A percentile compares a stretch with the other conserved stretches of the same genome.
Conservation (phyloP, 1,284 basidiomycete genomes). For the Peniophora sp. region DNA sequence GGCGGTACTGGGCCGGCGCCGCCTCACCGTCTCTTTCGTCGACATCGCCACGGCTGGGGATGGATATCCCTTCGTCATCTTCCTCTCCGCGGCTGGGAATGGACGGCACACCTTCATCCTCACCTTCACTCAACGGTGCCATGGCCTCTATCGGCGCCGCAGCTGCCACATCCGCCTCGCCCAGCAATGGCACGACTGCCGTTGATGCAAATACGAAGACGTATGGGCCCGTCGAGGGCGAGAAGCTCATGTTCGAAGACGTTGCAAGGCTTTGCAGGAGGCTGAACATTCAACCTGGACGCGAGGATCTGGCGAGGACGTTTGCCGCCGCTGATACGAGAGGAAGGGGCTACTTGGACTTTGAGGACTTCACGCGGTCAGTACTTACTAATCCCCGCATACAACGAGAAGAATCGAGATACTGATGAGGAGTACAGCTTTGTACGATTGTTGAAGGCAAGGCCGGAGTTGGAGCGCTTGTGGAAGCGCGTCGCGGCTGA, state of each 20-base stretch:
- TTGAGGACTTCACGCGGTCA: constrained; percentile 64
- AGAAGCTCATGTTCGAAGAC: constrained; percentile 66
- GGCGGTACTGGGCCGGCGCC: constrained; percentile 74
- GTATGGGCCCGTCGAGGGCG: constrained; percentile 35
- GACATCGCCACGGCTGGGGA: no score
- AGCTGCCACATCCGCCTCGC: no score
- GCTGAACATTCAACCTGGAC: constrained; percentile 64
- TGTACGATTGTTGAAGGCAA: constrained; percentile 76
- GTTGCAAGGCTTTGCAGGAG: constrained; percentile 70
- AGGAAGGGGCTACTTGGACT: constrained; percentile 68
- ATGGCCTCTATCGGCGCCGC: no score
- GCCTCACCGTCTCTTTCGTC: constrained; percentile 25
- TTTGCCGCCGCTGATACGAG: constrained; percentile 52
- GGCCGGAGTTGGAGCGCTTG: constrained; percentile 72
- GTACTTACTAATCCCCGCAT: no score
- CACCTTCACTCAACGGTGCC: no score
- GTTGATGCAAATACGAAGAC: no score
- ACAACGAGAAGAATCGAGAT: no score
- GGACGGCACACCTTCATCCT: no score
- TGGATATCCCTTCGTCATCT: no score
- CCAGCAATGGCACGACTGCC: no score
- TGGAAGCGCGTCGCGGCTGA: constrained; percentile 45
- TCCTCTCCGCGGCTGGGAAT: no score
- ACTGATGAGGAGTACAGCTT: constrained; percentile 32
- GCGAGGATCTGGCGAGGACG: constrained; percentile 41